Evolutionary conservation across 345 rosid genomes (phyloP).

Genomic region (Pseudoturritis turrita): DNA sequence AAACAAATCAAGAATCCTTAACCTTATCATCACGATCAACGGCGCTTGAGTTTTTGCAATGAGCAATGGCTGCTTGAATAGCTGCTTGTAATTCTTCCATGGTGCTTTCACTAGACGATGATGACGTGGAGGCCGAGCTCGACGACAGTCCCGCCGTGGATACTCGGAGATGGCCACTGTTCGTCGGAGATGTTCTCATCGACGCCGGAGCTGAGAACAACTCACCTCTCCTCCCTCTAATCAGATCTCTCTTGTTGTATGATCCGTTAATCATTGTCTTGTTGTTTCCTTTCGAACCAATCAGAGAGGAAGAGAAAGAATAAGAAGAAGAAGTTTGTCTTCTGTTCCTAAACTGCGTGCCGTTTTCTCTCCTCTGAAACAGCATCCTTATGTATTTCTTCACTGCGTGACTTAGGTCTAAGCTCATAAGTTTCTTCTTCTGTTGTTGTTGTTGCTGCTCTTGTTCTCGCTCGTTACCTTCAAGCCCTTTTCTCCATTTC

Average conservation of each 20-base stretch:
- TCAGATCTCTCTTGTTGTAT: conserved; percentile 21
- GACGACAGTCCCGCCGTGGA: conserved; percentile 38
- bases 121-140: conserved; percentile 32
- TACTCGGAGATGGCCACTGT: conserved; percentile 52
- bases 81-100: conserved; percentile 98
- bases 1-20: conserved; percentile 30
- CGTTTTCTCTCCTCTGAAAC: conserved; percentile 51
- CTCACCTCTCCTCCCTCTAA: conserved; percentile 47
- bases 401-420: conserved; percentile 55
- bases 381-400: conserved; percentile 57
- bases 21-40: conserved; percentile 33
- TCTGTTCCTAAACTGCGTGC: conserved; percentile 29
- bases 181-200: conserved; percentile 78
- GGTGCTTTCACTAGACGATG: conserved; percentile 62
- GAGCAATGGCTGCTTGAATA: conserved; percentile 96
- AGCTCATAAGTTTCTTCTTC: conserved; percentile 45
- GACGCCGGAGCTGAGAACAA: conserved; percentile 88
- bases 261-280: conserved; percentile 14
- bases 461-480: conserved; percentile 38
- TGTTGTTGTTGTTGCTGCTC: conserved; percentile 36
- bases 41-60: conserved; percentile 87
- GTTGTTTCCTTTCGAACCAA: conserved; percentile 19
- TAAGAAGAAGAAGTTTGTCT: conserved; percentile 33
- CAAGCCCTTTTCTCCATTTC: conserved; percentile 51
- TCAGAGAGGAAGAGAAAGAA: conserved; percentile 21